A percentile compares a stretch with the other conserved stretches of the same genome.
These are phyloP conservation scores for Actinomucor elegans DNA, from an alignment of 371 early-diverging fungal species.

Conservation along the genomic window DNA sequence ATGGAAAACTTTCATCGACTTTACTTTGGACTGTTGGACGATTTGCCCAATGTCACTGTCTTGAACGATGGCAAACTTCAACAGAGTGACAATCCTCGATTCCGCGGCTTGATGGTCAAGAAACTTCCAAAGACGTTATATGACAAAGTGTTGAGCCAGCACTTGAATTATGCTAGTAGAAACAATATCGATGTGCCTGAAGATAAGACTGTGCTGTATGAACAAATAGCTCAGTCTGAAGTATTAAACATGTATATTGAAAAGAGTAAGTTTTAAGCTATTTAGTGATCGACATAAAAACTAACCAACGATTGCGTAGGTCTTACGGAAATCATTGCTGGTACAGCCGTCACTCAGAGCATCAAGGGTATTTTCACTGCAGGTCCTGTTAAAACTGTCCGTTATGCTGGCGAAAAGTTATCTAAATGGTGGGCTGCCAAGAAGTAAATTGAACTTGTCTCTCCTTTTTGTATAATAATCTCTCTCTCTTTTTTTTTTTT, in stretches of 20 bases:
- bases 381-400: constrained; percentile 69
- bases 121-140: constrained; percentile 68
- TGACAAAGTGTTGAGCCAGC: constrained; percentile 39
- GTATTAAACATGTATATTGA: constrained; percentile 37
- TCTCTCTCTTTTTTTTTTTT: neutral
- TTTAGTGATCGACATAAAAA: neutral
- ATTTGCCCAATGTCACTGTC: constrained; percentile 72
- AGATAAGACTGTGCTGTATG: constrained; percentile 39
- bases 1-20: constrained; percentile 74
- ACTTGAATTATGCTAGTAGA: constrained; percentile 24
- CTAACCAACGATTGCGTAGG: constrained; percentile 14
- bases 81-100: constrained; percentile 64
- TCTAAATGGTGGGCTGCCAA: constrained; percentile 63
- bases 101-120: constrained; percentile 61
- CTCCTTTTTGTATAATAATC: neutral
- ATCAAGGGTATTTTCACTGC: constrained; percentile 92
- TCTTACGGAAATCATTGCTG: constrained; percentile 40
- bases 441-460: constrained; percentile 22
- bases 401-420: constrained; percentile 79
- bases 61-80: constrained; percentile 59
- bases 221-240: constrained; percentile 44
- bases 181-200: constrained; percentile 31
- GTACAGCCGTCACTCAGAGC: constrained; percentile 89
- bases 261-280: constrained; percentile 21
- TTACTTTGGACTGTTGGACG: constrained; percentile 79